These are phyloP conservation scores for Lumnitzera littorea DNA, from an alignment of 345 rosid species.

Conservation along the genomic window DNA sequence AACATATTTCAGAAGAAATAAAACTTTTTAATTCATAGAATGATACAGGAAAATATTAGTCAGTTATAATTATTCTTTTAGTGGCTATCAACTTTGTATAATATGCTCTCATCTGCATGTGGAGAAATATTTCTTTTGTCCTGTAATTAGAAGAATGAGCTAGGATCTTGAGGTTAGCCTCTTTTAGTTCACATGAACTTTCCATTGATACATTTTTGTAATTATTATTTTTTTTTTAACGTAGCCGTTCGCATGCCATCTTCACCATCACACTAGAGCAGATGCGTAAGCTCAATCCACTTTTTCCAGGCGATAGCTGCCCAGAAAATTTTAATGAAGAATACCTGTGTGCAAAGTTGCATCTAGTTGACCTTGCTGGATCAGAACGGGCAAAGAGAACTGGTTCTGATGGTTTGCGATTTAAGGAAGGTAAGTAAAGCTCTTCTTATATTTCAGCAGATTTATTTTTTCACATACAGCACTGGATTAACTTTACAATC, in stretches of 20 bases:
- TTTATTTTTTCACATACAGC: neutral
- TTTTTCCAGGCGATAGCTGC: slow-evolving; percentile 42
- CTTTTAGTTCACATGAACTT: neutral
- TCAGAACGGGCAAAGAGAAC: slow-evolving; percentile 98
- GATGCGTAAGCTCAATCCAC: slow-evolving; percentile 67
- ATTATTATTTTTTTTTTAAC: slow-evolving; percentile 2
- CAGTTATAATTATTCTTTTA: too few relatives aligned
- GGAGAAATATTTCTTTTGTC: neutral
- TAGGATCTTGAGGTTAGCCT: neutral
- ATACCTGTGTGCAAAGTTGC: slow-evolving; percentile 94
- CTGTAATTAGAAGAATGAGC: neutral
- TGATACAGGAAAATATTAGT: too few relatives aligned
- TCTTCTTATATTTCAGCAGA: neutral
- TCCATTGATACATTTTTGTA: slow-evolving; percentile 1
- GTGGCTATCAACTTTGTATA: neutral
- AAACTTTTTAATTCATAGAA: too few relatives aligned
- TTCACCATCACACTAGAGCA: slow-evolving; percentile 96
- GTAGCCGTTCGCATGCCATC: slow-evolving; percentile 98
- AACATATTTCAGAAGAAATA: too few relatives aligned
- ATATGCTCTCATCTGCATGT: neutral
- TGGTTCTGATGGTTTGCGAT: slow-evolving; percentile 93
- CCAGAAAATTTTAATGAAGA: slow-evolving; percentile 72
- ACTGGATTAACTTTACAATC: slow-evolving; percentile 13
- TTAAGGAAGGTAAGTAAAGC: slow-evolving; percentile 76
- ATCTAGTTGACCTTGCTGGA: slow-evolving; percentile 98